Evolutionary conservation across 352 stramenopile species (phyloP), one percentile per base, ranked within the genome.

Genomic region (Pythium brachiatum): DNA sequence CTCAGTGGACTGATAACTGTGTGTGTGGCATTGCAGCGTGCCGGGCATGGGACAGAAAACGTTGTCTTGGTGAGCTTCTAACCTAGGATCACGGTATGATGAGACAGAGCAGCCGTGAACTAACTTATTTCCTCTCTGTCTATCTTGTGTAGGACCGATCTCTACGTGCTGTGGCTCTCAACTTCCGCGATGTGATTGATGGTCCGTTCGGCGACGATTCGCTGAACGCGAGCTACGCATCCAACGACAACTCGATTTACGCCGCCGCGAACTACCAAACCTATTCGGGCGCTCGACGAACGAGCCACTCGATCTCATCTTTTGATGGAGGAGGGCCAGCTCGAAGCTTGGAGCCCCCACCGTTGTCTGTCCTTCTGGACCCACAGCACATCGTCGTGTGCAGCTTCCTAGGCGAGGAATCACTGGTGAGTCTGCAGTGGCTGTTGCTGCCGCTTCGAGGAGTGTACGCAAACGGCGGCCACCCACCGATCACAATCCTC

Each of bases 391-490:
- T 95, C 38, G 82, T 93, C 21, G 74, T 95, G 25, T 95, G 86
- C 72, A 93, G 83, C 29, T 95, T 95, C 60, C 57, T 93, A 25
- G 86, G 86, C 3, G 83, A 92, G 34, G 83, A 92, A 51, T 83
- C 86, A 0, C 70, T 92, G 4, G 74, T 80, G 13, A 90, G 77
- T 57, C 57, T 95, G 18, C 77, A 89, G 61, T 95, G 86, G 86
- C 67, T 95, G 18, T 78, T 95, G 26, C 48, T 86, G 1, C 86
- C 86, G 9, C 66, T 95, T 11, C 74, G 86, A 21, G 79, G 74
- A 3, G 62, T 75, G 5, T 83, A 85, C 51, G 71, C 73, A 5
- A 54, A 64, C 16, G 68, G 64, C 18, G 62, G 60, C 32, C 80
- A 90, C 44, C 82, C 83, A 16, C 83, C 86, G 1, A 85, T 95